A percentile compares a stretch with the other conserved stretches of the same genome.
phyloP scores from a whole-genome alignment of 2,329 filamentous ascomycete species.

The Dryadomyces sulphureus region DNA sequence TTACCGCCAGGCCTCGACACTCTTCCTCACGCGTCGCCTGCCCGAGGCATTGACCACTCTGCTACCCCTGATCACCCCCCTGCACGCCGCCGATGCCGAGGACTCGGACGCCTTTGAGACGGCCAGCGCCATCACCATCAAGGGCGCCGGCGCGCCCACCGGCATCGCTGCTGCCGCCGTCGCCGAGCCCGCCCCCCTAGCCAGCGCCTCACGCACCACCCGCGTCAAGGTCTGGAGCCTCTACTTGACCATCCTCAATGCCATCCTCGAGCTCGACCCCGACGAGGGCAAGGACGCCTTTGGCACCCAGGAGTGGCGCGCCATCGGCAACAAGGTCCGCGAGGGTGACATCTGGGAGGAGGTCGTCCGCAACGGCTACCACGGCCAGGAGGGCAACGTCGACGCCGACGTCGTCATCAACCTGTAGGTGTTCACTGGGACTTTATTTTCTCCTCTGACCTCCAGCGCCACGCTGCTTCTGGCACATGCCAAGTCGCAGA shows the following conservation, averaged over 20 bases:
- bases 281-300: slow-evolving; percentile 85
- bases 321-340: slow-evolving; percentile 67
- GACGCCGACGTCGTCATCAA: slow-evolving; percentile 92
- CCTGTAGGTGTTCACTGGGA: slow-evolving; percentile 40
- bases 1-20: slow-evolving; percentile 84
- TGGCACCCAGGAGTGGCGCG: slow-evolving; percentile 72
- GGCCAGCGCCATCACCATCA: slow-evolving; percentile 7
- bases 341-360: slow-evolving; percentile 93
- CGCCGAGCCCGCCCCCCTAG: slow-evolving; percentile 54
- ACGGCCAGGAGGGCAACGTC: slow-evolving; percentile 75
- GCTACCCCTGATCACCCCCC: slow-evolving; percentile 61
- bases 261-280: slow-evolving; percentile 72
- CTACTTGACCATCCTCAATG: slow-evolving; percentile 86
- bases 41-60: slow-evolving; percentile 80
- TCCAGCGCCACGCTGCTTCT: slow-evolving; percentile 72
- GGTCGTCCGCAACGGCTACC: slow-evolving; percentile 74
- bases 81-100: slow-evolving; percentile 25
- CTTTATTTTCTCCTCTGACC: not conserved
- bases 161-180: slow-evolving; percentile 25
- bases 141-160: not conserved
- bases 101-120: slow-evolving; percentile 5
- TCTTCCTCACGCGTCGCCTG: slow-evolving; percentile 86
- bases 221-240: slow-evolving; percentile 95
- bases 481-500: slow-evolving; percentile 75
- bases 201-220: slow-evolving; percentile 64